Evolutionary conservation across 352 stramenopile genomes (phyloP), one percentile per base, ranked within the genome.

Genomic region (Globisporangium rhizosaccharum): DNA sequence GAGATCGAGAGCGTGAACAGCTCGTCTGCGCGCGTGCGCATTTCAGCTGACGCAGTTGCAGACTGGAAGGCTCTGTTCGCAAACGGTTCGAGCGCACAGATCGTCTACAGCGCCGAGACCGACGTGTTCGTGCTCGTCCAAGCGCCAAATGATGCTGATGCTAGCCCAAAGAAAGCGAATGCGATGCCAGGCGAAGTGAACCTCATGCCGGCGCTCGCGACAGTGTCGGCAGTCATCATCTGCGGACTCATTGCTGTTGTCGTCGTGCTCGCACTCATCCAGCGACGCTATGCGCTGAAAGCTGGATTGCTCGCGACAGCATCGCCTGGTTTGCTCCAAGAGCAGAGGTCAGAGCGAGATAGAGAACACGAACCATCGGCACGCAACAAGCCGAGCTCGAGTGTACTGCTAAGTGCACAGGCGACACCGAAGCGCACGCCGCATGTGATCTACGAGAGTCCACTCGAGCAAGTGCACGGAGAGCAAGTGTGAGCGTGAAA

Each of bases 71-170:
- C 70, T 0, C 36, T 76, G 46, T 64, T 85, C 44, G 48, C 60
- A 36, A 82, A 79, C 45, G 68, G 67, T 23, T 67, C 68, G n/a
- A 80, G 61, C 10, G 72, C 75, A 36, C 70, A 66, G 42, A 75
- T 85, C 68, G 45, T 75, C 20, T 78, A 80, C 57, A 33, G 63
- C 60, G 45, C 48, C 7, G 66, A 71, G 5, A 71, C 68, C 7
- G 62, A 67, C 14, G 74, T 49, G 36, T 54, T 65, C 45, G 2
- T 59, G 51, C 33, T 39, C 33, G 33, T 39, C 33, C 33, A 39
- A 39, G 33, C 8, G 33, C 33, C 33, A 12, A 39, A 2, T 55
- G 30, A 41, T 46, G 7, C 26, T 26, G 18, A 59, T 11, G 11
- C 36, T 14, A 25, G 36, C 36, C 10, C 33, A 1, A 39, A 10